Evolutionary conservation across 441 rosid genomes (phyloP).

Genomic region (Aquilaria agallochum): DNA sequence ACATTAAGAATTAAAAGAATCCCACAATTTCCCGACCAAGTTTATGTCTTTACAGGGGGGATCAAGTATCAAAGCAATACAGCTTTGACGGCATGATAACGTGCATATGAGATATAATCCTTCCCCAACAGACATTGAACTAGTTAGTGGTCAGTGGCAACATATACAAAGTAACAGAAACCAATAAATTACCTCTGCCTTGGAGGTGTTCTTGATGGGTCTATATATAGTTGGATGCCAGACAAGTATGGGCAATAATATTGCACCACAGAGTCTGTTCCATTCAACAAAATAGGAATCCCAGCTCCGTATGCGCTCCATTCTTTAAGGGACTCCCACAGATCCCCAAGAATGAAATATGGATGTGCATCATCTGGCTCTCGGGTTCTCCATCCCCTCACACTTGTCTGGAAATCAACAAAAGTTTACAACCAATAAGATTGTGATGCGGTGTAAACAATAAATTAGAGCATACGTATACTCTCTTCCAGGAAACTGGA

Average conservation of each 20-base stretch:
- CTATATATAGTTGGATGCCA: conserved; percentile 78
- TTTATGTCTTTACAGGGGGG: too few relatives aligned
- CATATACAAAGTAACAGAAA: not conserved
- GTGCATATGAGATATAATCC: too few relatives aligned
- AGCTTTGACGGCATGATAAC: too few relatives aligned
- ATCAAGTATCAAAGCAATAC: too few relatives aligned
- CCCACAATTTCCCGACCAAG: too few relatives aligned
- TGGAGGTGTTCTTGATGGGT: conserved; percentile 47
- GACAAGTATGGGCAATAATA: conserved; percentile 92
- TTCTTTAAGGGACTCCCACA: conserved; percentile 85
- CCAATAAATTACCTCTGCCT: conserved; percentile 45
- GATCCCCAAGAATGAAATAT: conserved; percentile 61
- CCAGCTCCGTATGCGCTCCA: conserved; percentile 97
- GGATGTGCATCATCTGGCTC: conserved; percentile 25
- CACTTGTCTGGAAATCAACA: conserved; percentile 38
- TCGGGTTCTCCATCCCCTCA: conserved; percentile 43
- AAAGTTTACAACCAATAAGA: not conserved
- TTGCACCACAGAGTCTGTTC: conserved; percentile 72
- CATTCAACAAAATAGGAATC: conserved; percentile 77
- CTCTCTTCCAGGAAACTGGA: too few relatives aligned
- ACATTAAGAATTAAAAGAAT: too few relatives aligned
- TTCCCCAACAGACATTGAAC: too few relatives aligned
- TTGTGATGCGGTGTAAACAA: too few relatives aligned
- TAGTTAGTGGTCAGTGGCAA: too few relatives aligned
- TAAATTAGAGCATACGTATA: too few relatives aligned